Evolutionary conservation across 2,329 filamentous ascomycete species (phyloP), one percentile per base, ranked within the genome.

Genomic region (Trichoderma gracile): DNA sequence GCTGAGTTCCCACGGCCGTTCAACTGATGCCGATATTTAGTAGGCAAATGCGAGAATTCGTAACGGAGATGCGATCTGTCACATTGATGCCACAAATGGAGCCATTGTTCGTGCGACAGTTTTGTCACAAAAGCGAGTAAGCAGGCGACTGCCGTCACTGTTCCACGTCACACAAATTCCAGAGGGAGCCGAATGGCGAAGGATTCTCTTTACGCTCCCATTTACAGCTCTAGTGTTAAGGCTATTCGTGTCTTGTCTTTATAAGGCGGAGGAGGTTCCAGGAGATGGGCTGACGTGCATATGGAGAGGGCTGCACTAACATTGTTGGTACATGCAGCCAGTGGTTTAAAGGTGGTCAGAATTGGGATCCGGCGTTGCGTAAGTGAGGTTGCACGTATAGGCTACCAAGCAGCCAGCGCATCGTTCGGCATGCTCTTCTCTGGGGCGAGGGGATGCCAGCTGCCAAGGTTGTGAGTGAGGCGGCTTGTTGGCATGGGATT

Each of bases 61-160:
- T 45, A 23, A 15, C 58, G 47, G 47, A 45, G 38, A 61, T 52
- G 40, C 47, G 58, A 62, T 62, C 49, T 62, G 49, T 62, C 59
- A 61, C 47, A 62, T 62, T 54, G 42, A 62, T 38, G 49, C 40
- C 49, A 53, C 14, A n/a, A 25, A 61, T 54, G 58, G 47, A 45
- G 58, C 47, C 59, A 54, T 62, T 54, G 40, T 15, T 30, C 5
- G 50, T 43, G 40, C 46, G 27, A 38, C 25, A 46, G 30, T 46
- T 49, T 23, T 54, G 59, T 54, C 40, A 62, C 49, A 62, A 4
- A 62, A 38, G 23, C 38, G 38, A 27, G 42, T 62, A 45, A 62
- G 49, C 45, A 25, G 27, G 30, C 7, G 23, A 33, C 25, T 21
- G 19, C 38, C 17, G 23, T 27, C 57, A 23, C 30, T 21, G 42